Conservation (phyloP, 2,329 filamentous ascomycete species). For the Neofusicoccum umdonicola region DNA sequence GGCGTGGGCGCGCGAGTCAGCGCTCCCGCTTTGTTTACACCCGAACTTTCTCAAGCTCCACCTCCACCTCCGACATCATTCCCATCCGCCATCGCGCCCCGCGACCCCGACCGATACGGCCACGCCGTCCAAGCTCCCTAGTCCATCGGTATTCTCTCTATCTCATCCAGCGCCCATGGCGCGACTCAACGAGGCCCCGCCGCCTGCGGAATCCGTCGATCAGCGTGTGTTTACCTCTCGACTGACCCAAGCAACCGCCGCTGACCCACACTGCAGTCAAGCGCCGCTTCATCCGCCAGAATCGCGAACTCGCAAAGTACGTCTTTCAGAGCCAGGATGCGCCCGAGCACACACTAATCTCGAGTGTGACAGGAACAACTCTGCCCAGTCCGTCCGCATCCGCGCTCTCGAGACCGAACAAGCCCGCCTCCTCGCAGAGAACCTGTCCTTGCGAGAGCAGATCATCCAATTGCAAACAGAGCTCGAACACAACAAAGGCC, state of each 20-base stretch:
- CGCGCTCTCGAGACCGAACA: slow-evolving; percentile 74
- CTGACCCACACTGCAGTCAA: slow-evolving; percentile 57
- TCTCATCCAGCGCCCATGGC: slow-evolving; percentile 60
- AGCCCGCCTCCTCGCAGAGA: slow-evolving; percentile 73
- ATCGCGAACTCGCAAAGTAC: slow-evolving; percentile 71
- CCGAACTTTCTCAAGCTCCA: slow-evolving; percentile 8
- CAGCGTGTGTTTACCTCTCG: slow-evolving; percentile 55
- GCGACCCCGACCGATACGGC: not conserved
- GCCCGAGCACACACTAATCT: not conserved
- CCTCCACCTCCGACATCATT: slow-evolving; percentile 10
- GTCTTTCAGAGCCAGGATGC: slow-evolving; percentile 5
- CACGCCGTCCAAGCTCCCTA: not conserved
- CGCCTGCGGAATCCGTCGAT: slow-evolving; percentile 67
- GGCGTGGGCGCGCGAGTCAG: slow-evolving; percentile 2
- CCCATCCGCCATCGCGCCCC: slow-evolving; percentile 7
- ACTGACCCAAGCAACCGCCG: not conserved
- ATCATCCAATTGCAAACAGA: slow-evolving; percentile 69
- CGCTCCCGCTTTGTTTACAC: slow-evolving; percentile 7
- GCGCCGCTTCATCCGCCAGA: slow-evolving; percentile 76
- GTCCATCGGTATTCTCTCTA: not conserved
- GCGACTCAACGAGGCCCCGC: slow-evolving; percentile 73
- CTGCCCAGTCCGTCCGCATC: slow-evolving; percentile 72
- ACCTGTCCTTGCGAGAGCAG: slow-evolving; percentile 68
- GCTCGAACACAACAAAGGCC: slow-evolving; percentile 59
- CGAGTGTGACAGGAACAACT: slow-evolving; percentile 60